These are phyloP conservation scores for Breviolum minutum DNA, from an alignment of 73 alveolate genomes.

Conservation along the genomic window DNA sequence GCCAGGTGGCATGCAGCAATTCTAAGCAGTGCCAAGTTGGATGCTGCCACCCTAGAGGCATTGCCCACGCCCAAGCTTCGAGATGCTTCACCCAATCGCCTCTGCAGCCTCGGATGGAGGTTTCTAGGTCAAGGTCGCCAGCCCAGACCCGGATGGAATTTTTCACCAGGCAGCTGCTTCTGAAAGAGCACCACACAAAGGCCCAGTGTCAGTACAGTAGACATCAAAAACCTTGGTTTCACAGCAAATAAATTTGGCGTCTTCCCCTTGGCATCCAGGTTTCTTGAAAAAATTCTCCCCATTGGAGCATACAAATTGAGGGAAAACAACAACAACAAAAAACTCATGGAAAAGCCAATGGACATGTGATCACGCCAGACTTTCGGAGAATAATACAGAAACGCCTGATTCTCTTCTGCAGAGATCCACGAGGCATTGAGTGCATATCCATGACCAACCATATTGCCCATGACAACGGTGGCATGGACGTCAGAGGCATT, in stretches of 20 bases:
- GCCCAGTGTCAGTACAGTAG: not conserved
- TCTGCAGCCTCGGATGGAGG: not conserved
- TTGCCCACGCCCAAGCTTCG: conserved; percentile 3
- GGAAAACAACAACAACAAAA: not conserved
- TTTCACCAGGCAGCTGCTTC: not conserved
- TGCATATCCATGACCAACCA: not conserved
- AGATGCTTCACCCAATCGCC: not conserved
- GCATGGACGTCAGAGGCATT: not conserved
- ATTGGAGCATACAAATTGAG: not conserved
- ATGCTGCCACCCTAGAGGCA: conserved; percentile 14
- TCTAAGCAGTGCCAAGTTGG: conserved; percentile 1
- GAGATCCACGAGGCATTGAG: conserved; percentile 27
- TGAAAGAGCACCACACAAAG: not conserved
- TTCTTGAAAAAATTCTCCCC: no score
- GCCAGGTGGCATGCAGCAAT: not conserved
- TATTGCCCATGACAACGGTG: conserved; percentile 35
- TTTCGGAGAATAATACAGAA: conserved; percentile 26
- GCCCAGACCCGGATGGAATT: not conserved
- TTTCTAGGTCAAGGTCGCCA: no score
- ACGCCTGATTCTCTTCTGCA: conserved; percentile 10
- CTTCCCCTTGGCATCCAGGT: no score
- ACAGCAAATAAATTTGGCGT: not conserved
- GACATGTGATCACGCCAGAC: not conserved
- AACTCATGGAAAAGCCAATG: not conserved
- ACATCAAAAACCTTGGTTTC: not conserved